Evolutionary conservation across 73 alveolate species (phyloP).

Genomic region (Symbiodinium pilosum): DNA sequence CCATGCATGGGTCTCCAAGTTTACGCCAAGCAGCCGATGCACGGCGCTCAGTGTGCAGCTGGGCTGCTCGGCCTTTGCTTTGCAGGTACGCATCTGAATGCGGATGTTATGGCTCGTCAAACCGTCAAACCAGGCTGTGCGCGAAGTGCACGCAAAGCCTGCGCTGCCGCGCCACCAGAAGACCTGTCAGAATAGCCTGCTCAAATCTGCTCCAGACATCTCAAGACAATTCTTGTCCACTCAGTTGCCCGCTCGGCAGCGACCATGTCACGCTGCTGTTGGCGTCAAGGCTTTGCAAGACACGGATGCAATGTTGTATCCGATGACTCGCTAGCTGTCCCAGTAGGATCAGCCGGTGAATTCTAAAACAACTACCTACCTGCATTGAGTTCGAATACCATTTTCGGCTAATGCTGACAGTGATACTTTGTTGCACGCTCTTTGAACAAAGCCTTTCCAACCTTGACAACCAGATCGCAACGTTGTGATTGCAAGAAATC

Average conservation of each 20-base stretch:
- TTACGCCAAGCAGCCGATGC: neutral
- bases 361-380: no score
- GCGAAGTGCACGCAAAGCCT: constrained; percentile 64
- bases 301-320: no score
- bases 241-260: neutral
- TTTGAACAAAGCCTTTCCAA: no score
- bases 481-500: no score
- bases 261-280: neutral
- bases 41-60: constrained; percentile 77
- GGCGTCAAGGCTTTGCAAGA: neutral
- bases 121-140: neutral
- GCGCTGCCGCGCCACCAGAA: constrained; percentile 79
- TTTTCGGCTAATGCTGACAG: no score
- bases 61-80: constrained; percentile 66
- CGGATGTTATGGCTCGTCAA: neutral
- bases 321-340: no score
- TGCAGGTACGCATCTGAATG: neutral
- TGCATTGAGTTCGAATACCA: no score
- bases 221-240: neutral
- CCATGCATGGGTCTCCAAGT: neutral
- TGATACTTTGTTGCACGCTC: no score
- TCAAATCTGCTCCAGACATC: neutral
- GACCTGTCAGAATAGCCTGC: neutral
- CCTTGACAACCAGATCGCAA: no score
- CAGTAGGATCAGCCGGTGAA: no score